Evolutionary conservation across 352 stramenopile species (phyloP).

Genomic region (Aphanomyces invadans): DNA sequence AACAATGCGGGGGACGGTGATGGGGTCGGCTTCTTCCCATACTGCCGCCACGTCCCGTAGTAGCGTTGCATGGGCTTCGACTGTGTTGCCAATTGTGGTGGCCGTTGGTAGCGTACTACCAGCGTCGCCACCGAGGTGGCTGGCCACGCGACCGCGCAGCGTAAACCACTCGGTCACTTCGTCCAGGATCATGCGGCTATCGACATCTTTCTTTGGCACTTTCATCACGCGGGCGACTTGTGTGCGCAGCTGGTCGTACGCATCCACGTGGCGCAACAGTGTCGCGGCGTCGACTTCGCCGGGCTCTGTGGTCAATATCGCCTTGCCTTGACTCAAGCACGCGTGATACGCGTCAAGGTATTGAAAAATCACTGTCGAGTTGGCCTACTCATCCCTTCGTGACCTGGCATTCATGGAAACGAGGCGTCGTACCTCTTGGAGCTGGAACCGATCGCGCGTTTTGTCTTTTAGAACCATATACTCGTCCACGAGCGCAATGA

Average conservation of each 20-base stretch:
- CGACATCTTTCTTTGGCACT: neutral
- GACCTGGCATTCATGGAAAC: no score
- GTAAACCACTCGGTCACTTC: slow-evolving; percentile 6
- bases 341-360: slow-evolving; percentile 16
- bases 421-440: slow-evolving; percentile 20
- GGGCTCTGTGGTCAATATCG: slow-evolving; percentile 6
- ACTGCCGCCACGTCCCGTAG: neutral
- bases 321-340: slow-evolving; percentile 21
- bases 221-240: slow-evolving; percentile 1
- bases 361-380: neutral
- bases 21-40: neutral
- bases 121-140: no score
- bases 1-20: neutral
- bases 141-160: neutral
- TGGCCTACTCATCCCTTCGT: no score
- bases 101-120: neutral
- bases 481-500: slow-evolving; percentile 12
- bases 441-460: neutral
- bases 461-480: slow-evolving; percentile 12
- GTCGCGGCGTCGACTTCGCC: slow-evolving; percentile 21
- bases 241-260: slow-evolving; percentile 14
- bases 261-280: slow-evolving; percentile 13
- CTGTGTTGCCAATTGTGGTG: slow-evolving; percentile 13
- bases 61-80: slow-evolving; percentile 1
- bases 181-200: slow-evolving; percentile 1